phyloP scores from a whole-genome alignment of 805 yeast species.

The Candida suzukii region DNA sequence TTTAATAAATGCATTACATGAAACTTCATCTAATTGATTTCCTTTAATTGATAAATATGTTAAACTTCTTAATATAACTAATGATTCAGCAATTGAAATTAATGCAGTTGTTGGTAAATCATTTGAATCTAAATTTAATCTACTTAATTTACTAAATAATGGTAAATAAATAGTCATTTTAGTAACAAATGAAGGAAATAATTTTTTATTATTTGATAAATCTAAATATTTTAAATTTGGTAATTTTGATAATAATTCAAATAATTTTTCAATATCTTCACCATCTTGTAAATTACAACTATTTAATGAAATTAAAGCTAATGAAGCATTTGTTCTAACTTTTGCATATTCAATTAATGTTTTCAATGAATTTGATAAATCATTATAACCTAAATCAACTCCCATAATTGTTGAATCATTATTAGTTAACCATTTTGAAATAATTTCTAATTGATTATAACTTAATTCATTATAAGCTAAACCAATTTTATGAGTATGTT shows the following conservation, averaged over 20 bases:
- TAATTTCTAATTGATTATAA: slow-evolving; percentile 46
- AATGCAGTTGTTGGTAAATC: slow-evolving; percentile 49
- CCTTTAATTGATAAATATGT: slow-evolving; percentile 67
- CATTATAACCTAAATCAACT: slow-evolving; percentile 80
- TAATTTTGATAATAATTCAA: slow-evolving; percentile 42
- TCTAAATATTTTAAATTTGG: slow-evolving; percentile 68
- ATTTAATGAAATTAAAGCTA: slow-evolving; percentile 54
- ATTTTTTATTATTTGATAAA: slow-evolving; percentile 57
- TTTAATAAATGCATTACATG: slow-evolving; percentile 59
- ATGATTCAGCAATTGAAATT: slow-evolving; percentile 53
- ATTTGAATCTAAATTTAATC: slow-evolving; percentile 70
- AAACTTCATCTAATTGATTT: slow-evolving; percentile 50
- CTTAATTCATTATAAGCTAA: slow-evolving; percentile 67
- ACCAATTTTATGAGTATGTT: slow-evolving; percentile 59
- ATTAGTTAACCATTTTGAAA: slow-evolving; percentile 52
- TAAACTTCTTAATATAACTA: slow-evolving; percentile 61
- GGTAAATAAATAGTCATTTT: slow-evolving; percentile 62
- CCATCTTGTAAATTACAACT: slow-evolving; percentile 51
- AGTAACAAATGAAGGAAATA: slow-evolving; percentile 58
- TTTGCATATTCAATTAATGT: slow-evolving; percentile 30
- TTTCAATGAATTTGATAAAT: slow-evolving; percentile 36
- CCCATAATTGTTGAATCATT: slow-evolving; percentile 51
- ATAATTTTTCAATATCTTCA: slow-evolving; percentile 41
- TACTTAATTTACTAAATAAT: slow-evolving; percentile 49
- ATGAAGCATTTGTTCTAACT: slow-evolving; percentile 13